These are phyloP conservation scores for Heterobasidion parviporum DNA, from an alignment of 1,284 basidiomycete species.

Conservation along the genomic window DNA sequence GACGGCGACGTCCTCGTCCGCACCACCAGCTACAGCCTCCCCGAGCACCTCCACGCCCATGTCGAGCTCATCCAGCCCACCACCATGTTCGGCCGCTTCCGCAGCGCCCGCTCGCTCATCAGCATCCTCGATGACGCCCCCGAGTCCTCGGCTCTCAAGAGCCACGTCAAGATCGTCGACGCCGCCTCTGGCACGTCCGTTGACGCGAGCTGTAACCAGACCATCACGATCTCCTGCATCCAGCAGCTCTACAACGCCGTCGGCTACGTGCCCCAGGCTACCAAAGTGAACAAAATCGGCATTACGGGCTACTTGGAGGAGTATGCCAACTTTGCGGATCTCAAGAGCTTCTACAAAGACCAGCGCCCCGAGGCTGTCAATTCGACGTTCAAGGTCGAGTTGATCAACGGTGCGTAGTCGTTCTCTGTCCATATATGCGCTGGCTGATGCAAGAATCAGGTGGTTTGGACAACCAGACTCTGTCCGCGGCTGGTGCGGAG, in stretches of 20 bases:
- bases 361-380: conserved; percentile 22
- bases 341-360: conserved; percentile 31
- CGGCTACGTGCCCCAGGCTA: conserved; percentile 30
- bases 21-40: conserved; percentile 64
- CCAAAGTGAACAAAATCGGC: conserved; percentile 39
- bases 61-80: conserved; percentile 71
- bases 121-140: not conserved
- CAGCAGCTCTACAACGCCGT: conserved; percentile 42
- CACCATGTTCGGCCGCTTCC: conserved; percentile 55
- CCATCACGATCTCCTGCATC: conserved; percentile 25
- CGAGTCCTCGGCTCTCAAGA: no score
- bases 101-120: conserved; percentile 32
- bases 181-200: conserved; percentile 30
- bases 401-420: conserved; percentile 18
- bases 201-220: conserved; percentile 29
- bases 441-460: conserved; percentile 25
- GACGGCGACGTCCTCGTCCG: conserved; percentile 52
- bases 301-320: conserved; percentile 48
- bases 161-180: conserved; percentile 3
- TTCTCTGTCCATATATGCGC: not conserved
- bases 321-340: conserved; percentile 40
- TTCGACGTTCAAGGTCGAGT: conserved; percentile 36
- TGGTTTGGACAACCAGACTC: conserved; percentile 55
- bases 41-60: conserved; percentile 50
- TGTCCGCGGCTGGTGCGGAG: conserved; percentile 49